A percentile compares a stretch with the other conserved stretches of the same genome.
Conservation (phyloP, 2,329 filamentous ascomycete genomes). For the Scytalidium lignicola region DNA sequence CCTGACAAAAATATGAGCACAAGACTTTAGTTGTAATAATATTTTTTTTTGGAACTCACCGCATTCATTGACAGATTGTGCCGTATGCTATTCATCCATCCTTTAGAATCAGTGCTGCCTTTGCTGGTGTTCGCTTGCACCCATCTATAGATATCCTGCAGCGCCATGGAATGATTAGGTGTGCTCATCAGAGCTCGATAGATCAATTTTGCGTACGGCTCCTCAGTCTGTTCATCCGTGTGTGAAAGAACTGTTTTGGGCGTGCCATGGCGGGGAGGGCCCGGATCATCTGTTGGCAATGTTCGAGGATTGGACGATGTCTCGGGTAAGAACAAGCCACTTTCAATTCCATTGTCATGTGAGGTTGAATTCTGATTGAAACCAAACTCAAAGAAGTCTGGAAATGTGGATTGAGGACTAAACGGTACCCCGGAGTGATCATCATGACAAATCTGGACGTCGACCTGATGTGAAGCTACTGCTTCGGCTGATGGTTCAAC, state of each 20-base stretch:
- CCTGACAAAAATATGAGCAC: slow-evolving; percentile 29
- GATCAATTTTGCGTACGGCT: slow-evolving; percentile 80
- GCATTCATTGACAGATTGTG: slow-evolving; percentile 96
- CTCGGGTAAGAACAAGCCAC: background rate
- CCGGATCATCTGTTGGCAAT: background rate
- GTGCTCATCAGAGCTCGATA: slow-evolving; percentile 67
- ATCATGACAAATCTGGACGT: background rate
- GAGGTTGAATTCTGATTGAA: background rate
- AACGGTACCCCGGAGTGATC: background rate
- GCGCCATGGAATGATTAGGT: slow-evolving; percentile 63
- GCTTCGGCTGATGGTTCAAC: background rate
- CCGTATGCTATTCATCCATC: slow-evolving; percentile 94
- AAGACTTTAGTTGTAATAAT: slow-evolving; percentile 3
- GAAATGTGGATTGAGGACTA: background rate
- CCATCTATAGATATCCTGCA: slow-evolving; percentile 89
- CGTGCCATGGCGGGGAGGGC: background rate
- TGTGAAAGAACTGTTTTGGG: background rate
- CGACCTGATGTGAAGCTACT: background rate
- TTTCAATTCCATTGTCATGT: background rate
- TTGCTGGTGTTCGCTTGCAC: slow-evolving; percentile 79
- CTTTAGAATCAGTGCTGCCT: slow-evolving; percentile 54
- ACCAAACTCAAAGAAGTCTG: background rate
- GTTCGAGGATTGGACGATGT: background rate
- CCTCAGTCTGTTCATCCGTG: slow-evolving; percentile 30
- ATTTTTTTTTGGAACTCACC: slow-evolving; percentile 46